These are phyloP conservation scores for Globisporangium takayamanum DNA, from an alignment of 352 stramenopile genomes.

Conservation along the genomic window DNA sequence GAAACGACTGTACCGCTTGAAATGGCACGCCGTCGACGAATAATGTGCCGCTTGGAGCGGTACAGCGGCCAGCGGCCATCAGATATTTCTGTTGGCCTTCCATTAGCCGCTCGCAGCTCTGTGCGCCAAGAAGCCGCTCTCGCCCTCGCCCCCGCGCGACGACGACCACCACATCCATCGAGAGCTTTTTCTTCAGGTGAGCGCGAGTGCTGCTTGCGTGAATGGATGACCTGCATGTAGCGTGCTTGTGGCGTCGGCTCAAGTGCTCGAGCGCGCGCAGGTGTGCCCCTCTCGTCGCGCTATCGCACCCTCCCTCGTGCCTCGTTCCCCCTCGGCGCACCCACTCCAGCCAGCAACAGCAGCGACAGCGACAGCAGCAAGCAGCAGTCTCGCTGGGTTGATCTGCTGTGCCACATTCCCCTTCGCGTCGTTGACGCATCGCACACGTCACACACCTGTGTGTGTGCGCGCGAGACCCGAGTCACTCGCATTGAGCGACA, in stretches of 20 bases:
- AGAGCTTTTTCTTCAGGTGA: constrained; percentile 20
- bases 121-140: constrained; percentile 1
- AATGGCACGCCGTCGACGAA: neutral
- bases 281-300: constrained; percentile 1
- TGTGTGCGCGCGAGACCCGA: neutral
- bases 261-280: too few relatives aligned
- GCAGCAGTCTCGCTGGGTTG: neutral
- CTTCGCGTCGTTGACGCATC: too few relatives aligned
- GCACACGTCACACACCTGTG: too few relatives aligned
- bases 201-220: constrained; percentile 1
- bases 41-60: neutral
- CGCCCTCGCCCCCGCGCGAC: constrained; percentile 4
- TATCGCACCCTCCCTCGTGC: neutral
- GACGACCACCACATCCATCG: constrained; percentile 14
- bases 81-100: constrained; percentile 28
- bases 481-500: neutral
- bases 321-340: neutral
- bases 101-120: neutral
- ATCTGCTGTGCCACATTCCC: neutral
- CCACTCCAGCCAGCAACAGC: neutral
- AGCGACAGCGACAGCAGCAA: neutral
- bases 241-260: too few relatives aligned
- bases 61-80: constrained; percentile 14
- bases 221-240: neutral
- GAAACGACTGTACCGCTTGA: constrained; percentile 10